Evolutionary conservation across 345 rosid species (phyloP).

Genomic region (Pistacia integerrima): DNA sequence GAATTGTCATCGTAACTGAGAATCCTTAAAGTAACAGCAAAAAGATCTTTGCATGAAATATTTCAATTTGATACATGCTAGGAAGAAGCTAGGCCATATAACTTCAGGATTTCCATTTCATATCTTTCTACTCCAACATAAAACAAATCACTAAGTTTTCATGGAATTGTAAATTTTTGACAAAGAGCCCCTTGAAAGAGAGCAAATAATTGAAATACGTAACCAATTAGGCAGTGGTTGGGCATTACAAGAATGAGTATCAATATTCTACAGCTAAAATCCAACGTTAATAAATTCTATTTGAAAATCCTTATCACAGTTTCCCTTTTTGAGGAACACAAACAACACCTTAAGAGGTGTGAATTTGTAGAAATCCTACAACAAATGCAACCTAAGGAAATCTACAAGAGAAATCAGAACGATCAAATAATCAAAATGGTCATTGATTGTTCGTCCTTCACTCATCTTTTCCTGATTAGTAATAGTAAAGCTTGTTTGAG

Average conservation of each 20-base stretch:
- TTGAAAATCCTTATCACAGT: not conserved
- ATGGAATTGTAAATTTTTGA: not conserved
- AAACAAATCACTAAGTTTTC: not conserved
- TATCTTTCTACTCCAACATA: not conserved
- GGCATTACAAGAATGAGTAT: not conserved
- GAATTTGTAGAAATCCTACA: not conserved
- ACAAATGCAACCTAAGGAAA: not conserved
- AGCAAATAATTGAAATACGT: not conserved
- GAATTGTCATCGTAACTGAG: conserved; percentile 1
- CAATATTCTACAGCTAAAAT: not conserved
- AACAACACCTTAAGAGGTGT: not conserved
- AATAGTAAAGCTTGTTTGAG: not conserved
- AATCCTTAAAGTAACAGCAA: not conserved
- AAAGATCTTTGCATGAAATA: not conserved
- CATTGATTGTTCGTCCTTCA: not conserved
- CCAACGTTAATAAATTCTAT: not conserved
- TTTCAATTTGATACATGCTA: not conserved
- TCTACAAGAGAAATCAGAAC: not conserved
- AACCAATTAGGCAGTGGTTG: not conserved
- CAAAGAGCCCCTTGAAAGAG: not conserved
- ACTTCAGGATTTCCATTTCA: not conserved
- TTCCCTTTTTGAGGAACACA: not conserved
- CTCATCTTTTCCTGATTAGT: not conserved
- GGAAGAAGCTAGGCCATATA: not conserved
- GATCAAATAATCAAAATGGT: not conserved